A percentile compares a stretch with the other conserved stretches of the same genome.
Conservation (phyloP, 192 early-diverging fungal genomes). For the Backusella parvicylindrica region DNA sequence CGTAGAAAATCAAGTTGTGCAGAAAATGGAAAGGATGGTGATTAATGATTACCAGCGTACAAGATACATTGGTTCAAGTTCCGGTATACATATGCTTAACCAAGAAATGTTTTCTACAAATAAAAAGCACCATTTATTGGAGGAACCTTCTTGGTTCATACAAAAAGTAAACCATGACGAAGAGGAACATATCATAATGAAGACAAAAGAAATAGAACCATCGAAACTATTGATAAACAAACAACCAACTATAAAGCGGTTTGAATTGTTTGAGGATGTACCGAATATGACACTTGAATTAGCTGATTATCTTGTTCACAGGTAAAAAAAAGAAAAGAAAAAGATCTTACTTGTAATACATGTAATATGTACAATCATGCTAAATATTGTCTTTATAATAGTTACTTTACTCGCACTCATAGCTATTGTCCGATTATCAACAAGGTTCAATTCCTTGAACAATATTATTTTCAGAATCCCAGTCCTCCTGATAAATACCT, state of each 20-base stretch:
- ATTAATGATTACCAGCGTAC: constrained; percentile 62
- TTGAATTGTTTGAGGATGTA: neutral
- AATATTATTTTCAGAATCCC: constrained; percentile 21
- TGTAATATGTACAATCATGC: neutral
- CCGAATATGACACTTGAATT: constrained; percentile 12
- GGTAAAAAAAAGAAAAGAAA: neutral
- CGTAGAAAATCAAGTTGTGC: constrained; percentile 33
- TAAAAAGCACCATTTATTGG: constrained; percentile 28
- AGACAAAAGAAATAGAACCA: neutral
- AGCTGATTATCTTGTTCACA: constrained; percentile 16
- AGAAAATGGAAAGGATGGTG: constrained; percentile 49
- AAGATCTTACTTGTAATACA: neutral
- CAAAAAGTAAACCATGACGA: constrained; percentile 40
- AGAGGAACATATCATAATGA: constrained; percentile 29
- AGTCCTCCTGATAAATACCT: constrained; percentile 24
- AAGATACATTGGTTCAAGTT: constrained; percentile 70
- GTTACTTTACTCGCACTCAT: constrained; percentile 23
- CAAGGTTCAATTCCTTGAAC: constrained; percentile 22
- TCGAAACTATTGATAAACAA: neutral
- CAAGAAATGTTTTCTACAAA: constrained; percentile 34
- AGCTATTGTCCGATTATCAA: constrained; percentile 20
- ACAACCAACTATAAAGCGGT: neutral
- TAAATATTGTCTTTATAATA: neutral
- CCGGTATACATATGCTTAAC: constrained; percentile 66
- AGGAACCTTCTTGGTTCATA: constrained; percentile 37